These are phyloP conservation scores for Telopea speciosissima DNA, from an alignment of 177 flowering plant species.

Conservation along the genomic window DNA sequence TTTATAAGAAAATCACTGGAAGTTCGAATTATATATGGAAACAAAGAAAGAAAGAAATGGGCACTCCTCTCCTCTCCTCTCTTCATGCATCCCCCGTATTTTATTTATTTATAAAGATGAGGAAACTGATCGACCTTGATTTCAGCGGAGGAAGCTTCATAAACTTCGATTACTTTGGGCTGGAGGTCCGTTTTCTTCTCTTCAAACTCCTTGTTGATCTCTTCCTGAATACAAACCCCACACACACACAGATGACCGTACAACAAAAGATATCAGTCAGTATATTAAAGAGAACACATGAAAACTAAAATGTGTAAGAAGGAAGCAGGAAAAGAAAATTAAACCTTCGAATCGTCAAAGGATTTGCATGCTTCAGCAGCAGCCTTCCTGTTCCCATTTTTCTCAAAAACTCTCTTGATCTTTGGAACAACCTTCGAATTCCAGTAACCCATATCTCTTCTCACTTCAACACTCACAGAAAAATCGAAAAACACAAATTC, in stretches of 20 bases:
- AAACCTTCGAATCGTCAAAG: constrained; percentile 76
- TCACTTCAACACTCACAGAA: background rate
- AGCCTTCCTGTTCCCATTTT: constrained; percentile 43
- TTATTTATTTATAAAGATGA: too few relatives aligned
- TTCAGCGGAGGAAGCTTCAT: constrained; percentile 60
- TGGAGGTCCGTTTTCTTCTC: constrained; percentile 69
- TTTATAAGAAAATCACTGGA: too few relatives aligned
- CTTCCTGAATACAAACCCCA: background rate
- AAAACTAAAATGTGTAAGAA: too few relatives aligned
- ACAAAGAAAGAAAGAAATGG: too few relatives aligned
- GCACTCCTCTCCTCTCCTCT: too few relatives aligned
- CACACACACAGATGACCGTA: too few relatives aligned
- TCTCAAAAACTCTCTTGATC: constrained; percentile 74
- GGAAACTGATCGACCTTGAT: constrained; percentile 71
- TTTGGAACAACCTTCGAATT: constrained; percentile 81
- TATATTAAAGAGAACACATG: background rate
- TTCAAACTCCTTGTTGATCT: constrained; percentile 61
- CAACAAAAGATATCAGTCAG: constrained; percentile 27
- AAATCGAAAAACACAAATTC: background rate
- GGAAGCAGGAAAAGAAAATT: too few relatives aligned
- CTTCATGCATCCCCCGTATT: too few relatives aligned
- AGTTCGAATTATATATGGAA: too few relatives aligned
- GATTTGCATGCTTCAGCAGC: constrained; percentile 73
- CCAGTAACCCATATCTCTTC: constrained; percentile 64
- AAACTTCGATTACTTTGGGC: constrained; percentile 64